A percentile compares a stretch with the other conserved stretches of the same genome.
phyloP scores from a whole-genome alignment of 306 rosid species.

The Dryas drummondii region DNA sequence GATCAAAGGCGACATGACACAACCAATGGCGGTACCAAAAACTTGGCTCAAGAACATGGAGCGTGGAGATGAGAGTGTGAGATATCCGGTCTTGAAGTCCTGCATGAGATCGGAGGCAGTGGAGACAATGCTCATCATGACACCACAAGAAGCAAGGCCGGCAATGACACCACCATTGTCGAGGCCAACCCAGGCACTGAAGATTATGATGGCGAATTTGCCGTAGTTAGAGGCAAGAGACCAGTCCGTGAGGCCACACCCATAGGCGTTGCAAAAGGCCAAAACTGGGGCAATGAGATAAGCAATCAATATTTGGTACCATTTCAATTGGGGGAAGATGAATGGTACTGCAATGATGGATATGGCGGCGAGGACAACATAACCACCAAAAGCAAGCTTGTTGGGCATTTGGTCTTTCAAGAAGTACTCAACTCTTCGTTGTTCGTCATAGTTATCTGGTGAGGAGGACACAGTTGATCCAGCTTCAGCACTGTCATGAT shows the following conservation, averaged over 20 bases:
- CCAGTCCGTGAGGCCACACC: slow-evolving; percentile 77
- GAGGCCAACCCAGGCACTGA: slow-evolving; percentile 67
- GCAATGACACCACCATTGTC: slow-evolving; percentile 63
- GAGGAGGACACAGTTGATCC: not conserved
- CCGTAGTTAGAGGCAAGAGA: slow-evolving; percentile 81
- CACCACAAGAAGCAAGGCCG: slow-evolving; percentile 77
- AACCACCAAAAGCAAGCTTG: slow-evolving; percentile 50
- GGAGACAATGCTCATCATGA: slow-evolving; percentile 79
- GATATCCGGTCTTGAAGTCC: slow-evolving; percentile 74
- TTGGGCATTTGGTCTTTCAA: slow-evolving; percentile 59
- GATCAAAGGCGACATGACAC: slow-evolving; percentile 47
- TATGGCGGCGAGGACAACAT: slow-evolving; percentile 40
- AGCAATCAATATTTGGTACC: slow-evolving; percentile 59
- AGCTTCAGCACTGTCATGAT: not conserved
- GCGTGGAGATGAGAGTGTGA: slow-evolving; percentile 63
- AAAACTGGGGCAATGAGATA: slow-evolving; percentile 58
- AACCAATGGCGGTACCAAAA: slow-evolving; percentile 59
- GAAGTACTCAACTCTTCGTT: slow-evolving; percentile 42
- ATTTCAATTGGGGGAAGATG: slow-evolving; percentile 59
- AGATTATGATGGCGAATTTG: slow-evolving; percentile 63
- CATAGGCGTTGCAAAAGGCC: slow-evolving; percentile 80
- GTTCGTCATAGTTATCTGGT: slow-evolving; percentile 33
- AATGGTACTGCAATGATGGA: slow-evolving; percentile 45
- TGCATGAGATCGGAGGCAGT: slow-evolving; percentile 84
- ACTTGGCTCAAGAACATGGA: slow-evolving; percentile 77